Percentiles rank a stretch among this genome's conserved stretches.
Evolutionary conservation across 108 stramenopile genomes (phyloP).

Genomic region (Stephanodiscus minutulus): DNA sequence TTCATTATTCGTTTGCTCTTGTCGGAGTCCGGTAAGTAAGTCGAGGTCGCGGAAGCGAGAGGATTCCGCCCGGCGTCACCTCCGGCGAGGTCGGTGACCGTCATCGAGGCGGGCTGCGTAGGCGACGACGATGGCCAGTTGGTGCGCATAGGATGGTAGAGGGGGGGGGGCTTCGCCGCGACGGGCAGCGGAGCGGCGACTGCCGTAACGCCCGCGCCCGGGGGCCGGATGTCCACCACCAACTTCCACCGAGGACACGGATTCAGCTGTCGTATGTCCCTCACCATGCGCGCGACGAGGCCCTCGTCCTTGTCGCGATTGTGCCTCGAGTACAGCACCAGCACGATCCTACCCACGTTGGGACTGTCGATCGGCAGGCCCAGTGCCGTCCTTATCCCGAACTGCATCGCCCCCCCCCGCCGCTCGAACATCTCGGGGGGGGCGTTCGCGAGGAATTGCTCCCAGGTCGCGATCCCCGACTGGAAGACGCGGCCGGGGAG

Average conservation of each 20-base stretch:
- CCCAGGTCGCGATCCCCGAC: slow-evolving; percentile 72
- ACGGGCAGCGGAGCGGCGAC: neutral
- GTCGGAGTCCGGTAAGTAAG: neutral
- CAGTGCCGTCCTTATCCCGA: slow-evolving; percentile 83
- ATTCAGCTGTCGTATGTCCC: slow-evolving; percentile 78
- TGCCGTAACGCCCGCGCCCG: slow-evolving; percentile 9
- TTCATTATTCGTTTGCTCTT: slow-evolving; percentile 28
- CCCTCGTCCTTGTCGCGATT: slow-evolving; percentile 73
- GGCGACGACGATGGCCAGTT: neutral
- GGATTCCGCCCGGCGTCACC: neutral
- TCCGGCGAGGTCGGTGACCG: neutral
- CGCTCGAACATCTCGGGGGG: slow-evolving; percentile 78
- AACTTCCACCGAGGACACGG: slow-evolving; percentile 89
- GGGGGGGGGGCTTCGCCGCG: neutral
- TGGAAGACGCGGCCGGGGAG: slow-evolving; percentile 84
- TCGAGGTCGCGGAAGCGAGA: slow-evolving; percentile 1
- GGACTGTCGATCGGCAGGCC: slow-evolving; percentile 84
- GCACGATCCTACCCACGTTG: slow-evolving; percentile 81
- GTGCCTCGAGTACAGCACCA: slow-evolving; percentile 72
- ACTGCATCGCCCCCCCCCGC: slow-evolving; percentile 83
- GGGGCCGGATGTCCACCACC: slow-evolving; percentile 71
- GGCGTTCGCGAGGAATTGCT: slow-evolving; percentile 74
- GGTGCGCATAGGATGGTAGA: slow-evolving; percentile 4
- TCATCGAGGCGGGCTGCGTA: neutral
- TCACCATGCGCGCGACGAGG: slow-evolving; percentile 60